Conservation (phyloP, 495 filamentous ascomycete genomes). For the Aspergillus nidulans region DNA sequence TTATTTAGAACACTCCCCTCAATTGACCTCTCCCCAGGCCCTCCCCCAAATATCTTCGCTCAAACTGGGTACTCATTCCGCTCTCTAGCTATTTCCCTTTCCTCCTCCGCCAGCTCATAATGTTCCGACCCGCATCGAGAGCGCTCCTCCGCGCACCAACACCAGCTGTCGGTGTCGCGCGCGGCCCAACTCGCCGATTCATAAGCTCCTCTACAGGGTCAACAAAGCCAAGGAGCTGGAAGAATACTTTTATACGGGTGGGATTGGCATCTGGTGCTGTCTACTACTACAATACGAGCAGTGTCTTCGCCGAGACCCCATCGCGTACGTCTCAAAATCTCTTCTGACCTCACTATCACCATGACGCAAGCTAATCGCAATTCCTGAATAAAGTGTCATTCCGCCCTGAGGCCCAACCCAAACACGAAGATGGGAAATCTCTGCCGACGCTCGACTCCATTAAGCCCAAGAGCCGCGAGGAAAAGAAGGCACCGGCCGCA, state of each 20-base stretch:
- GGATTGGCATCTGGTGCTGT: conserved; percentile 71
- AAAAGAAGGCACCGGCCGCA: conserved; percentile 15
- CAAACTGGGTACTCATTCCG: conserved; percentile 1
- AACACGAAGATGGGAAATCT: conserved; percentile 27
- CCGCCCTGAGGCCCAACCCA: conserved; percentile 21
- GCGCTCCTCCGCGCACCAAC: conserved; percentile 45
- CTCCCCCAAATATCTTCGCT: not conserved
- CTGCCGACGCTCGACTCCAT: conserved; percentile 44
- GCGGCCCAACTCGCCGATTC: conserved; percentile 53
- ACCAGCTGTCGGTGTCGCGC: conserved; percentile 9
- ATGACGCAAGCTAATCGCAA: not conserved
- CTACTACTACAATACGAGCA: conserved; percentile 91
- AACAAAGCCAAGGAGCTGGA: conserved; percentile 74
- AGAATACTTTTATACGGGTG: conserved; percentile 66
- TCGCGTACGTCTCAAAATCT: conserved; percentile 52
- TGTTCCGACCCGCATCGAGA: conserved; percentile 60
- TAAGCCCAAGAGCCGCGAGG: conserved; percentile 38
- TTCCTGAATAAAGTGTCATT: conserved; percentile 26
- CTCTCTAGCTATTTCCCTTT: conserved; percentile 15
- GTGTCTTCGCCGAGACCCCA: conserved; percentile 78
- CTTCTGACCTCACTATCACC: not conserved
- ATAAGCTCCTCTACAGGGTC: conserved; percentile 63
- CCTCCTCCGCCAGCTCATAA: conserved; percentile 27
- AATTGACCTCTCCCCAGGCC: not conserved
- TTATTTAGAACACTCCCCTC: not conserved